phyloP scores from a whole-genome alignment of 495 filamentous ascomycete species.

The Thermothielavioides terrestris region DNA sequence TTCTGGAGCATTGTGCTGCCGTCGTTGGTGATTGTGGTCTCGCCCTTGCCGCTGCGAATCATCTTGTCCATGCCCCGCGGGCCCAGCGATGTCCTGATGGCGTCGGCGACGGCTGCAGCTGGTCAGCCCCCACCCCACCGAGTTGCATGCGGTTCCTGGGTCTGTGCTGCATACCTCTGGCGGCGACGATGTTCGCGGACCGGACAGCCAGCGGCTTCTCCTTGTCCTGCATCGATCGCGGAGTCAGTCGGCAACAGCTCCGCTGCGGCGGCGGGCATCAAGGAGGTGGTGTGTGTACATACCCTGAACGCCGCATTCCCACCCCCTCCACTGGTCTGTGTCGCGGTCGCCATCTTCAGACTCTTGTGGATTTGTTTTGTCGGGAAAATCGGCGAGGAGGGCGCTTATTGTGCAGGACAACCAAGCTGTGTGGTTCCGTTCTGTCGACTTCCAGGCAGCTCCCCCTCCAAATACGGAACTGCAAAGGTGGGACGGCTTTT shows the following conservation, averaged over 20 bases:
- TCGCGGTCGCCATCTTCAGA: conserved; percentile 58
- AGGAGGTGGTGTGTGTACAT: conserved; percentile 18
- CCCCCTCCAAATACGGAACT: conserved; percentile 13
- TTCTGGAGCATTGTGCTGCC: conserved; percentile 97
- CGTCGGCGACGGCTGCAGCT: conserved; percentile 78
- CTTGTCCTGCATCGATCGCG: conserved; percentile 68
- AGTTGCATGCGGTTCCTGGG: neutral
- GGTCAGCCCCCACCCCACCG: conserved; percentile 5
- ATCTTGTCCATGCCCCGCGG: conserved; percentile 89
- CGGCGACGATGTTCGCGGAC: conserved; percentile 86
- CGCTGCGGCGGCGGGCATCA: conserved; percentile 1
- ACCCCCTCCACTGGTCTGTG: conserved; percentile 42
- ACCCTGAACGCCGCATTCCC: conserved; percentile 78
- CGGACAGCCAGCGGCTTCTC: conserved; percentile 97
- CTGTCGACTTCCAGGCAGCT: conserved; percentile 21
- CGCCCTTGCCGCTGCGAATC: conserved; percentile 93
- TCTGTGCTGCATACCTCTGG: conserved; percentile 60
- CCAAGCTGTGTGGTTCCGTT: conserved; percentile 1
- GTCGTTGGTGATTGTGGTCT: conserved; percentile 98
- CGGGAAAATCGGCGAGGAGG: conserved; percentile 2
- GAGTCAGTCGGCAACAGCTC: conserved; percentile 44
- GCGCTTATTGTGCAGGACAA: conserved; percentile 8
- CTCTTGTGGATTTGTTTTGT: conserved; percentile 2
- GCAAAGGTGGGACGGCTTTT: conserved; percentile 24
- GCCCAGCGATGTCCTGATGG: conserved; percentile 69